phyloP scores from a whole-genome alignment of 176 grass and related monocot species.

The Aechmea fasciata region DNA sequence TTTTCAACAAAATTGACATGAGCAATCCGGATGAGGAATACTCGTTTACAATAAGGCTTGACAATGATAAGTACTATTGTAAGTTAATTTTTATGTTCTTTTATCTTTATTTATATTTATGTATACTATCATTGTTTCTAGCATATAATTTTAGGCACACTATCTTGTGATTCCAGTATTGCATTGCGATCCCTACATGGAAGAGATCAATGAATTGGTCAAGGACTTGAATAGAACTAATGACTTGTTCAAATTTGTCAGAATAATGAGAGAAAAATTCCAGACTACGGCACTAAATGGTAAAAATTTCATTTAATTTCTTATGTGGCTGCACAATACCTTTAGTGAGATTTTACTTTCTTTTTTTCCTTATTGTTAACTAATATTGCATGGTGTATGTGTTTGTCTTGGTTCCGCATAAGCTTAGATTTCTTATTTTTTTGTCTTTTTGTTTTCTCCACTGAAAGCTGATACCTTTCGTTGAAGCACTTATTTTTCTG shows the following conservation, averaged over 20 bases:
- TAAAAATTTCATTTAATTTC: slow-evolving; percentile 27
- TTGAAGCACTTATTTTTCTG: no score
- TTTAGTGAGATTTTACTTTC: slow-evolving; percentile 5
- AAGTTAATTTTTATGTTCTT: slow-evolving; percentile 27
- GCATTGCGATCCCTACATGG: slow-evolving; percentile 43
- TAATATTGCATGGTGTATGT: background rate
- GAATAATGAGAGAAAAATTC: slow-evolving; percentile 74
- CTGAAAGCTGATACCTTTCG: no score
- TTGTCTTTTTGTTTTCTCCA: no score
- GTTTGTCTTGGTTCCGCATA: no score
- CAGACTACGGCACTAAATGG: slow-evolving; percentile 34
- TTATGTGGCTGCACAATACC: background rate
- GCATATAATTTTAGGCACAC: slow-evolving; percentile 9
- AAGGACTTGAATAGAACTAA: slow-evolving; percentile 63
- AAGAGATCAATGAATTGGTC: slow-evolving; percentile 53
- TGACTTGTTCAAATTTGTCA: slow-evolving; percentile 73
- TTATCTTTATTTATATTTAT: slow-evolving; percentile 4
- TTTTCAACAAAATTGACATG: slow-evolving; percentile 66
- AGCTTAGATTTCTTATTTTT: no score
- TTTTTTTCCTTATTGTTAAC: background rate
- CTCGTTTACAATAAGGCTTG: slow-evolving; percentile 58
- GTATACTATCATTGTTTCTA: slow-evolving; percentile 1
- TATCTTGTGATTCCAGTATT: slow-evolving; percentile 40
- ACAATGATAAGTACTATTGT: slow-evolving; percentile 59
- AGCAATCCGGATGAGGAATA: slow-evolving; percentile 53